These are phyloP conservation scores for Fusarium palustre DNA, from an alignment of 2,329 filamentous ascomycete genomes.

Conservation along the genomic window DNA sequence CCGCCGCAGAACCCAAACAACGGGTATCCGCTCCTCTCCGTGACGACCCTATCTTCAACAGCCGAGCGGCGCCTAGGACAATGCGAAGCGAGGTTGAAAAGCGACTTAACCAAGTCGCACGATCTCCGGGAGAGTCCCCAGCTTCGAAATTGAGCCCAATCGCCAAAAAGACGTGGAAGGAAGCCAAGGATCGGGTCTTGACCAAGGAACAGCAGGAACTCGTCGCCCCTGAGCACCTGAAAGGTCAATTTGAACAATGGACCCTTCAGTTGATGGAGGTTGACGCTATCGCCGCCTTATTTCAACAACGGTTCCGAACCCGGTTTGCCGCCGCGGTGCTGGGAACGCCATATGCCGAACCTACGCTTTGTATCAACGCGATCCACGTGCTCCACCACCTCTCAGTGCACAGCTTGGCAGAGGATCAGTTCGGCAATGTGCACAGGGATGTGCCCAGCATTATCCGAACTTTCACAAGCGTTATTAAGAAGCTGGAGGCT, in stretches of 20 bases:
- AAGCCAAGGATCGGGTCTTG: slow-evolving; percentile 61
- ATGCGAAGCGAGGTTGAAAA: slow-evolving; percentile 61
- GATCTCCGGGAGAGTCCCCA: slow-evolving; percentile 62
- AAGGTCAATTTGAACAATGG: slow-evolving; percentile 61
- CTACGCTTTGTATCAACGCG: slow-evolving; percentile 76
- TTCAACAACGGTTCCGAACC: slow-evolving; percentile 76
- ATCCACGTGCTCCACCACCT: slow-evolving; percentile 76
- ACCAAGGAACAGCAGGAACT: slow-evolving; percentile 67
- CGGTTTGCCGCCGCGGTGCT: slow-evolving; percentile 76
- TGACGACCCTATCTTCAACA: slow-evolving; percentile 60
- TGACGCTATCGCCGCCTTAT: slow-evolving; percentile 71
- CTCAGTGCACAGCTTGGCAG: slow-evolving; percentile 77
- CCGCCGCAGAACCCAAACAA: slow-evolving; percentile 49
- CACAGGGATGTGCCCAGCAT: slow-evolving; percentile 81
- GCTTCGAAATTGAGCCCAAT: slow-evolving; percentile 62
- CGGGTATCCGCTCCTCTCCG: slow-evolving; percentile 56
- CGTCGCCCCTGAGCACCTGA: slow-evolving; percentile 62
- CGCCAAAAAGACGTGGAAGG: slow-evolving; percentile 62
- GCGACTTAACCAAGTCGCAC: slow-evolving; percentile 57
- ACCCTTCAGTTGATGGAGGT: slow-evolving; percentile 60
- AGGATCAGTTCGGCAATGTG: slow-evolving; percentile 89
- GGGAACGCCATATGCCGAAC: slow-evolving; percentile 78
- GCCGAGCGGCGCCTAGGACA: slow-evolving; percentile 52
- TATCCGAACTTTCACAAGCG: slow-evolving; percentile 76
- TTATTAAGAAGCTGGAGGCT: slow-evolving; percentile 75